These are phyloP conservation scores for Lizonia empirigonia DNA, from an alignment of 2,329 filamentous ascomycete species.

Conservation along the genomic window DNA sequence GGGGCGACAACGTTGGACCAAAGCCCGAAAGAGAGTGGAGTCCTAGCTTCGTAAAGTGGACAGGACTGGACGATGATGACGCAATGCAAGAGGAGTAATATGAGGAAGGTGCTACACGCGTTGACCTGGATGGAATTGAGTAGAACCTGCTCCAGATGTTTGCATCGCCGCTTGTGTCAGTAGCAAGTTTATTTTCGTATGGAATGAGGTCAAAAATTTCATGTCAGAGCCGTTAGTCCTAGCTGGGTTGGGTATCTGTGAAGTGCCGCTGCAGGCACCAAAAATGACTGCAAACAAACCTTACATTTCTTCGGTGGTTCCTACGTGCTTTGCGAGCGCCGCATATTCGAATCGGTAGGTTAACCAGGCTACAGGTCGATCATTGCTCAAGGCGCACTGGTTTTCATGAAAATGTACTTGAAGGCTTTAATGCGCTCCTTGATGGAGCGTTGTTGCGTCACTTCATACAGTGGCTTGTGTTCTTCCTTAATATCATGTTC, in stretches of 20 bases:
- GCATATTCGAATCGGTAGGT: no score
- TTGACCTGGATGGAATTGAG: background rate
- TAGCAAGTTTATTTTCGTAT: no score
- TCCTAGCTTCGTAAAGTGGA: background rate
- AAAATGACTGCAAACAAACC: conserved; percentile 3
- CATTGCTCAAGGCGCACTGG: background rate
- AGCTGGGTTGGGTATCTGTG: conserved; percentile 10
- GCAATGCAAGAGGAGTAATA: background rate
- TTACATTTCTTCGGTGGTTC: conserved; percentile 5
- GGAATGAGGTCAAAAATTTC: background rate
- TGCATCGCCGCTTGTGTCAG: no score
- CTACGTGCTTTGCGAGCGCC: no score
- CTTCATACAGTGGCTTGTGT: conserved; percentile 48
- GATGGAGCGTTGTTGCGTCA: conserved; percentile 40
- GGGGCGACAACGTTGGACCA: background rate
- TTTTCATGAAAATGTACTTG: conserved; percentile 32
- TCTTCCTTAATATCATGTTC: conserved; percentile 48
- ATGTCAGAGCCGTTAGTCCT: conserved; percentile 4
- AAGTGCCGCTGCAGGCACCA: background rate
- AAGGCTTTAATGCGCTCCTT: conserved; percentile 41
- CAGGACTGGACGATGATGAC: background rate
- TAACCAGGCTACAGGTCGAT: background rate
- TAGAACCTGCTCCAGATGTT: background rate
- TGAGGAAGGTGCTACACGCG: background rate
- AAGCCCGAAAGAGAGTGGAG: background rate